Conservation (phyloP, 768 basidiomycete genomes). For the Piloderma croceum region DNA sequence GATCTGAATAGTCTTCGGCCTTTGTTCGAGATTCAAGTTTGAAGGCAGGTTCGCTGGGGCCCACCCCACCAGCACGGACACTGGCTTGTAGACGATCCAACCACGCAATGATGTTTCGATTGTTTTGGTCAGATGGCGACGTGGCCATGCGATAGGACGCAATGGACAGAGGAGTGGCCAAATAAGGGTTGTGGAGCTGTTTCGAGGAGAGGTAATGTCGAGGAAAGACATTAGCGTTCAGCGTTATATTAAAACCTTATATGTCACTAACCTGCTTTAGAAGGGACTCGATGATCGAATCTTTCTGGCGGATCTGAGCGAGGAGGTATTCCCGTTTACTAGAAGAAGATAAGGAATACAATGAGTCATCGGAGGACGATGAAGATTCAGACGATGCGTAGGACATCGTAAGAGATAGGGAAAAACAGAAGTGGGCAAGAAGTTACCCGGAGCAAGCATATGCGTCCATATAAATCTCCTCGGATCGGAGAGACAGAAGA, state of each 20-base stretch:
- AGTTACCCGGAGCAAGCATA: slow-evolving; percentile 13
- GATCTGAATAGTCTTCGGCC: slow-evolving; percentile 39
- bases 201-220: slow-evolving; percentile 1
- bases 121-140: slow-evolving; percentile 66
- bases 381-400: slow-evolving; percentile 36
- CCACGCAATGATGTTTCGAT: slow-evolving; percentile 68
- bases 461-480: slow-evolving; percentile 5
- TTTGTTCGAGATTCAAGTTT: slow-evolving; percentile 32
- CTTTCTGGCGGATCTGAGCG: slow-evolving; percentile 83
- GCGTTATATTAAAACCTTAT: background rate
- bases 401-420: slow-evolving; percentile 16
- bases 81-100: slow-evolving; percentile 63
- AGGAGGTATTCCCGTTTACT: slow-evolving; percentile 86
- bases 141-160: slow-evolving; percentile 76
- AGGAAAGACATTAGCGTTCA: slow-evolving; percentile 1
- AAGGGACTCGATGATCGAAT: slow-evolving; percentile 77
- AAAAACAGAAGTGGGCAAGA: slow-evolving; percentile 5
- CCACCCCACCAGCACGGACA: slow-evolving; percentile 44
- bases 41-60: slow-evolving; percentile 40
- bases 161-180: slow-evolving; percentile 73
- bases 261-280: slow-evolving; percentile 61
- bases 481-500: slow-evolving; percentile 1
- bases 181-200: slow-evolving; percentile 75
- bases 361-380: slow-evolving; percentile 11
- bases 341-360: slow-evolving; percentile 21